Evolutionary conservation across 768 basidiomycete genomes (phyloP).

Genomic region (Crucibulum laeve): DNA sequence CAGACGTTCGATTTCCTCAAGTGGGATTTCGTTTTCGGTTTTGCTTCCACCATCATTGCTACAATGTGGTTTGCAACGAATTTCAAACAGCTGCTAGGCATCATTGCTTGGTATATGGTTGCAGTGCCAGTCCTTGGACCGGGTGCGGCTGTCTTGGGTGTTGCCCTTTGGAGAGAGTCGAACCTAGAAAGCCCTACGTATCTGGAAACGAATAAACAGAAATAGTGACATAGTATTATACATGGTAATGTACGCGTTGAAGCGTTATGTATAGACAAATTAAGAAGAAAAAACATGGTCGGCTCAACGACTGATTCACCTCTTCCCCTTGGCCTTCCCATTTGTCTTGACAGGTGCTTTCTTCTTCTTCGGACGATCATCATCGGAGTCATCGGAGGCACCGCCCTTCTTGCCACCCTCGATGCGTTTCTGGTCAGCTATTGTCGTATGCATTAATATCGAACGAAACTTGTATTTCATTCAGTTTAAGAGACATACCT

Average conservation of each 20-base stretch:
- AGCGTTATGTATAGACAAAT: neutral
- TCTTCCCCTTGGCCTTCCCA: constrained; percentile 34
- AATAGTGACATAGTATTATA: neutral
- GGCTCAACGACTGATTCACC: constrained; percentile 1
- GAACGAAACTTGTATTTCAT: constrained; percentile 9
- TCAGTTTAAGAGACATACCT: constrained; percentile 42
- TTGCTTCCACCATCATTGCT: constrained; percentile 34
- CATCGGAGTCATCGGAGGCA: constrained; percentile 52
- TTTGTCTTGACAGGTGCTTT: constrained; percentile 34
- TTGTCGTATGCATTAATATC: constrained; percentile 8
- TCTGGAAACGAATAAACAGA: neutral
- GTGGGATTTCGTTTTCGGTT: constrained; percentile 43
- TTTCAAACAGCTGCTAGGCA: constrained; percentile 20
- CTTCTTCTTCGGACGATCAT: constrained; percentile 45
- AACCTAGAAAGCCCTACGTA: constrained; percentile 1
- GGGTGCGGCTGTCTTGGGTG: constrained; percentile 44
- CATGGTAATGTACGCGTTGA: neutral
- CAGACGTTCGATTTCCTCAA: constrained; percentile 41
- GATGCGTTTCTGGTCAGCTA: constrained; percentile 48
- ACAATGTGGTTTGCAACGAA: constrained; percentile 45
- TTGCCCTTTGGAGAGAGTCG: constrained; percentile 46
- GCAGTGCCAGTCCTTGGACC: constrained; percentile 41
- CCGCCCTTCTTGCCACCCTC: constrained; percentile 33
- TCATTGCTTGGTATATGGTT: constrained; percentile 40
- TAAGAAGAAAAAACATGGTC: neutral